Conservation (phyloP, 331 rosid species). For the Stylosanthes scabra region DNA sequence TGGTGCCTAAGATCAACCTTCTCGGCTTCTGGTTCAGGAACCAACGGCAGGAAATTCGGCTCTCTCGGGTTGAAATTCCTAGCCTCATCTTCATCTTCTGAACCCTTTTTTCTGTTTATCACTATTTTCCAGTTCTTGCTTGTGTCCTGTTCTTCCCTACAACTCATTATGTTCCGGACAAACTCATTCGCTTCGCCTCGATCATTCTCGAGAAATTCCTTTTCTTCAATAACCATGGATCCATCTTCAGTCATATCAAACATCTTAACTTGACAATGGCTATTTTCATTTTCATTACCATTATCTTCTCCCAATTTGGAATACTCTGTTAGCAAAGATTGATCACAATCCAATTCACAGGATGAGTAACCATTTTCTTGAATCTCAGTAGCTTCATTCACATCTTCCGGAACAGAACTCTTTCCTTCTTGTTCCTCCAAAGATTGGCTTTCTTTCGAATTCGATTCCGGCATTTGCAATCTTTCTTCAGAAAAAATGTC, state of each 20-base stretch:
- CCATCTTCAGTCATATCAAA: constrained; percentile 35
- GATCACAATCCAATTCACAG: constrained; percentile 37
- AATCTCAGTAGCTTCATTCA: constrained; percentile 34
- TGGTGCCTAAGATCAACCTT: constrained; percentile 85
- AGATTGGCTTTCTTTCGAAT: constrained; percentile 37
- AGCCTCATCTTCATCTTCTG: constrained; percentile 52
- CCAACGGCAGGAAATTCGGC: constrained; percentile 76
- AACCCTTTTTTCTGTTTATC: constrained; percentile 41
- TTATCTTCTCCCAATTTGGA: constrained; percentile 35
- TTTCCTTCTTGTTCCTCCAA: constrained; percentile 39
- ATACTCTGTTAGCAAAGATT: constrained; percentile 42
- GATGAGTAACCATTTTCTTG: constrained; percentile 43
- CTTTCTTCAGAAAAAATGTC: constrained; percentile 29
- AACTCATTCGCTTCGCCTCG: constrained; percentile 30
- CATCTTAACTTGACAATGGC: constrained; percentile 13
- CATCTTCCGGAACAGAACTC: constrained; percentile 32
- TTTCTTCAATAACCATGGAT: constrained; percentile 9
- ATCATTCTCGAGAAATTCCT: constrained; percentile 32
- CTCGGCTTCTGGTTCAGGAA: constrained; percentile 62
- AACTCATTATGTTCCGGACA: constrained; percentile 11
- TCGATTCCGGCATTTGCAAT: constrained; percentile 3
- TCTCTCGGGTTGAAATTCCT: constrained; percentile 62
- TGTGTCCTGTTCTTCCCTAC: constrained; percentile 41
- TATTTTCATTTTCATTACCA: constrained; percentile 29
- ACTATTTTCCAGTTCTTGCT: constrained; percentile 42